Conservation (phyloP, 2,329 filamentous ascomycete species). For the Hysterium pulicare region DNA sequence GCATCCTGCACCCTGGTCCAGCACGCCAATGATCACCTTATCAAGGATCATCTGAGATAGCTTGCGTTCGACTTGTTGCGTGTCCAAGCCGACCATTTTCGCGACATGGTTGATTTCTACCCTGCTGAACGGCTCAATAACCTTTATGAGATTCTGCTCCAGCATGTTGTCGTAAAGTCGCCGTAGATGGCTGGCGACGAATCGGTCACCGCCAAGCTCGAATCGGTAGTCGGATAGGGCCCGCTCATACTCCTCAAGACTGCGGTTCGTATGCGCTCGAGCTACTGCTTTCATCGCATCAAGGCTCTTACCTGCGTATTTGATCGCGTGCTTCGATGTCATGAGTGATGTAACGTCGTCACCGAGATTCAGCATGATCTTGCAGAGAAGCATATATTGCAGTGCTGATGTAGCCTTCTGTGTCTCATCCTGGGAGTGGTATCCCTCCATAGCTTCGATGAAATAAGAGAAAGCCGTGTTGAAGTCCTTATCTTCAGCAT, state of each 20-base stretch:
- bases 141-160: conserved; percentile 99
- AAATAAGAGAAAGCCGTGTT: conserved; percentile 99
- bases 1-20: conserved; percentile 96
- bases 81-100: conserved; percentile 95
- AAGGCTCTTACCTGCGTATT: conserved; percentile 91
- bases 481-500: conserved; percentile 98
- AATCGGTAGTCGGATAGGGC: conserved; percentile 86
- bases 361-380: conserved; percentile 97
- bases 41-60: conserved; percentile 99
- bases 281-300: conserved; percentile 99
- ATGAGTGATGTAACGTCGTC: conserved; percentile 96
- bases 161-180: conserved; percentile 97
- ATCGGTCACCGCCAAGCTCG: conserved; percentile 89
- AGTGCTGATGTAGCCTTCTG: conserved; percentile 91
- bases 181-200: conserved; percentile 95
- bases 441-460: conserved; percentile 96
- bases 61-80: conserved; percentile 95
- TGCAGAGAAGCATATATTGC: conserved; percentile 99
- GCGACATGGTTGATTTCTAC: conserved; percentile 97
- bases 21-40: conserved; percentile 95
- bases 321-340: conserved; percentile 92
- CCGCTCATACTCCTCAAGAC: conserved; percentile 93
- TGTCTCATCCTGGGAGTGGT: conserved; percentile 86
- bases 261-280: conserved; percentile 90
- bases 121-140: conserved; percentile 96